Conservation (phyloP, 2,329 filamentous ascomycete genomes). For the Blastomyces gilchristii region DNA sequence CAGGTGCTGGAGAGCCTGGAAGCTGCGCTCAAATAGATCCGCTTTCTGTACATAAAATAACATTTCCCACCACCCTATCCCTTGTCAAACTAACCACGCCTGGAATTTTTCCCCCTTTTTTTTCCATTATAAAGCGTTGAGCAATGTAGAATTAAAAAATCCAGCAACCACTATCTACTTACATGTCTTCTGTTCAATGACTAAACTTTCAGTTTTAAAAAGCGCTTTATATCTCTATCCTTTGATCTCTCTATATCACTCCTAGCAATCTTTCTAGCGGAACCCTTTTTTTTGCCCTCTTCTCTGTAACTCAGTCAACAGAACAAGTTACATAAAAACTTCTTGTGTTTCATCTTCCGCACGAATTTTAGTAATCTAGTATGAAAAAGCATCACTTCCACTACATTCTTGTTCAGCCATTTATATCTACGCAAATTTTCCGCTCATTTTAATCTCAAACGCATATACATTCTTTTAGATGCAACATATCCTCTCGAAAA, state of each 20-base stretch:
- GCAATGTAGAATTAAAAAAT: slow-evolving; percentile 11
- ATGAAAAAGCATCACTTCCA: too few relatives aligned
- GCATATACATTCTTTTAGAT: too few relatives aligned
- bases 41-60: slow-evolving; percentile 32
- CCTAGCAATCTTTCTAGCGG: not conserved
- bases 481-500: too few relatives aligned
- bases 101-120: not conserved
- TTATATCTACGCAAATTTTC: too few relatives aligned
- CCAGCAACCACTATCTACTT: not conserved
- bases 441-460: too few relatives aligned
- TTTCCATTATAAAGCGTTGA: slow-evolving; percentile 5
- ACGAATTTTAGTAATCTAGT: too few relatives aligned
- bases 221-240: not conserved
- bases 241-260: too few relatives aligned
- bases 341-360: too few relatives aligned
- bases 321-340: too few relatives aligned
- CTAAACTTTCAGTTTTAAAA: not conserved
- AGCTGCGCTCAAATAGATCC: slow-evolving; percentile 38
- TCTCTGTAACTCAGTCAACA: too few relatives aligned
- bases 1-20: slow-evolving; percentile 43
- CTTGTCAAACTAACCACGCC: not conserved
- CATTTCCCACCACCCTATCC: not conserved
- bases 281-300: not conserved
- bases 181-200: not conserved
- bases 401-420: too few relatives aligned